A percentile compares a stretch with the other conserved stretches of the same genome.
phyloP scores from a whole-genome alignment of 2,329 filamentous ascomycete species.

The Neurospora crassa region DNA sequence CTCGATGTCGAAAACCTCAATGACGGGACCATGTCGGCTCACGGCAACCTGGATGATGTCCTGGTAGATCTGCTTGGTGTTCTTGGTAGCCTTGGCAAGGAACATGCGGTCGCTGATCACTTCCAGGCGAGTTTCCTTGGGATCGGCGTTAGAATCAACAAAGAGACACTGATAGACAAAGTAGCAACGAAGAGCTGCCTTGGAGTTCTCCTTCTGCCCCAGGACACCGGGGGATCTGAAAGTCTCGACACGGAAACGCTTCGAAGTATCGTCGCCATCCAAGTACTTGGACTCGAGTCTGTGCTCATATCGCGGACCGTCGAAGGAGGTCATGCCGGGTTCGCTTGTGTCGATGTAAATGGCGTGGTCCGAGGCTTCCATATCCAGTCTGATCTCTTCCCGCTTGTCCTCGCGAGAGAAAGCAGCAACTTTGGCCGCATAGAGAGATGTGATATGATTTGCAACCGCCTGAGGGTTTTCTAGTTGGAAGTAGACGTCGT shows the following conservation, averaged over 20 bases:
- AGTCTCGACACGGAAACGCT: constrained; percentile 88
- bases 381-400: constrained; percentile 89
- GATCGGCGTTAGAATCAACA: constrained; percentile 61
- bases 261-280: constrained; percentile 62
- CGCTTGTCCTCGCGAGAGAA: constrained; percentile 88
- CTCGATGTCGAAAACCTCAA: constrained; percentile 95
- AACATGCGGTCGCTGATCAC: constrained; percentile 90
- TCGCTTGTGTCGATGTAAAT: constrained; percentile 98
- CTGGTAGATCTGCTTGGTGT: constrained; percentile 93
- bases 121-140: constrained; percentile 79
- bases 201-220: constrained; percentile 54
- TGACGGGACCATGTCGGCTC: constrained; percentile 80
- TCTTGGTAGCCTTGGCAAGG: constrained; percentile 87
- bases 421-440: constrained; percentile 92
- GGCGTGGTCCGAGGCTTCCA: constrained; percentile 88
- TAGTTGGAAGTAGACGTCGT: constrained; percentile 96
- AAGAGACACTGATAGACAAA: constrained; percentile 98
- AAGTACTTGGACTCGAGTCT: constrained; percentile 93
- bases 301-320: constrained; percentile 86
- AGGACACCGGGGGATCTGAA: constrained; percentile 85
- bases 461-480: constrained; percentile 80
- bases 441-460: constrained; percentile 90
- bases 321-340: constrained; percentile 66
- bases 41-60: constrained; percentile 85
- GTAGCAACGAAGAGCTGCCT: constrained; percentile 88